Evolutionary conservation across 2,329 filamentous ascomycete genomes (phyloP), one percentile per base, ranked within the genome.

Genomic region (Lachnellula cervina): DNA sequence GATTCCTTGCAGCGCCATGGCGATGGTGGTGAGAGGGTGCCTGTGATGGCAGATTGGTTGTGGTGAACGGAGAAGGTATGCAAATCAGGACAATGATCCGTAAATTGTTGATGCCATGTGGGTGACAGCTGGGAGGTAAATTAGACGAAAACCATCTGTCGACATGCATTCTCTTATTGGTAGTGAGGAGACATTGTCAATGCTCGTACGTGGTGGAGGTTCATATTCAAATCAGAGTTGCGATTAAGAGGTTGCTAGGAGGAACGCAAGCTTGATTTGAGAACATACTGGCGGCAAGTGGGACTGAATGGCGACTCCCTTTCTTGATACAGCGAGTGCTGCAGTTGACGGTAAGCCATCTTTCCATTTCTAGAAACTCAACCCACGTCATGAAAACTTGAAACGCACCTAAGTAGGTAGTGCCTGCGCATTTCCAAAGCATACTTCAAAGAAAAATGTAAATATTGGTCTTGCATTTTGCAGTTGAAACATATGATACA

Each of bases 401-500:
- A 32, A n/a, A 32, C 7, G 28, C 9, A 32, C 28, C 37, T 13
- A 38, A 8, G 2, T 17, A 43, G 5, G 11, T 23, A 17, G n/a
- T n/a, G n/a, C n/a, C n/a, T n/a, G n/a, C n/a, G n/a, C n/a, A n/a
- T 23, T 44, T 17, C 2, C 9, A 9, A 17, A 16, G 3, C 17
- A 11, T 4, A 21, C 17, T 8, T 23, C 19, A 5, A 11, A 17
- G n/a, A 21, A 23, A 2, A 13, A 23, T 23, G n/a, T 44, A 21
- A 17, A 44, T 19, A 44, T 17, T 23, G 11, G 19, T 44, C 42
- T 23, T 44, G 37, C 42, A 19, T 23, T 44, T 44, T 44, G 42
- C 9, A 44, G 4, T n/a, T 17, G 9, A 17, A 44, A 17, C 42
- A 59, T 65, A 61, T 67, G 50, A 62, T 62, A 64, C 62, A 66